Evolutionary conservation across 2,329 filamentous ascomycete species (phyloP), one percentile per base, ranked within the genome.

Genomic region (Drechmeria coniospora): DNA sequence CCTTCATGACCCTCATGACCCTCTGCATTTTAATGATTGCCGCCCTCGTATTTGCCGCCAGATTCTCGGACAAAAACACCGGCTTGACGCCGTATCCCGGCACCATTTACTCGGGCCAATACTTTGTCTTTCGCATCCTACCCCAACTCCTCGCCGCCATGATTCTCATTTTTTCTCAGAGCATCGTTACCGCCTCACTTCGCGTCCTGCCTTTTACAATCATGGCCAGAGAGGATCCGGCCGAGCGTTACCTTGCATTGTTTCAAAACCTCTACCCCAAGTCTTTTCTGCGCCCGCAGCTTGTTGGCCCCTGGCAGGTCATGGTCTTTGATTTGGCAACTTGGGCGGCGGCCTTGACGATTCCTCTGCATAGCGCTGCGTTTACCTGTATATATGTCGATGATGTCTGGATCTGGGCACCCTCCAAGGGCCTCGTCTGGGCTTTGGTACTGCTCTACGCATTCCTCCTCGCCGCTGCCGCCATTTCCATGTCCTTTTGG

Each of bases 71-170:
- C 21, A 49, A 54, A 5, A 62, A 75, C 36, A 50, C 62, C 8
- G 82, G 82, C 1, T 56, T 94, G 9, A 73, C 68, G 45, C 53
- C 63, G 4, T 93, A 86, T 47, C 56, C 59, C 19, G 65, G 64
- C 25, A 61, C 55, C 17, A 76, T 83, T 32, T 78, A 79, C 34
- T 77, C 76, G 27, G 65, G 64, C 7, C 65, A 74, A 37, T 93
- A 92, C 52, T 93, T 94, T 48, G 53, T 92, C 25, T 90, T 92
- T 49, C 70, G 83, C 35, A 81, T 92, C 37, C 56, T 94, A 2
- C 86, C 87, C 2, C 82, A 84, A 31, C 57, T 92, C 0, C 46
- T 92, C 10, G 81, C 75, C 0, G 72, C 73, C 13, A 38, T 76
- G 9, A 55, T 92, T 20, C 61, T 90, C 25, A 49, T 94, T 6